phyloP scores from a whole-genome alignment of 257 asterid genomes.

The Solanum piurae region DNA sequence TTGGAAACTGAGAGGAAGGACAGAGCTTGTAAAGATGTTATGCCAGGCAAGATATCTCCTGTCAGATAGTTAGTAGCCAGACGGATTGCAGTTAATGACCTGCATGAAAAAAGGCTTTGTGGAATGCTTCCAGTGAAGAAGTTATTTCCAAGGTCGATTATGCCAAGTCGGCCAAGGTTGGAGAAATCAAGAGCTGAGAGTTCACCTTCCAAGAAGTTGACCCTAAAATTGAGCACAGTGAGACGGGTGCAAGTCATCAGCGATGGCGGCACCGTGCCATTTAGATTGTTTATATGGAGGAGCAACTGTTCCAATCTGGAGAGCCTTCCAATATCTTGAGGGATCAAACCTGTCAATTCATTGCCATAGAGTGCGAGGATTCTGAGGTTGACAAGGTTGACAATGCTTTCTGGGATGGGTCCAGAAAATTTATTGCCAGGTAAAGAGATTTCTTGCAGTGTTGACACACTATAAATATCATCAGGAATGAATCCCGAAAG shows the following conservation, averaged over 20 bases:
- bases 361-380: constrained; percentile 54
- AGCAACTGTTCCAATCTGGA: constrained; percentile 46
- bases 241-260: constrained; percentile 61
- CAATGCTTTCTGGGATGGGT: constrained; percentile 27
- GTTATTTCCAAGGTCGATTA: constrained; percentile 78
- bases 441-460: constrained; percentile 50
- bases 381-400: constrained; percentile 46
- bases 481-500: constrained; percentile 54
- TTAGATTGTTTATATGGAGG: constrained; percentile 66
- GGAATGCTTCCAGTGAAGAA: constrained; percentile 58
- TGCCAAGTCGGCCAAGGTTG: constrained; percentile 33
- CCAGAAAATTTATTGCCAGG: constrained; percentile 71
- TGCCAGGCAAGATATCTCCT: constrained; percentile 57
- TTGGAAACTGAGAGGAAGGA: constrained; percentile 82
- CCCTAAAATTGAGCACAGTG: constrained; percentile 52
- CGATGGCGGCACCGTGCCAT: constrained; percentile 65
- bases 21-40: constrained; percentile 47
- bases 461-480: constrained; percentile 35
- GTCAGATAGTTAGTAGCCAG: constrained; percentile 51
- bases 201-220: constrained; percentile 64
- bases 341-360: constrained; percentile 48
- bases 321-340: constrained; percentile 57
- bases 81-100: constrained; percentile 62
- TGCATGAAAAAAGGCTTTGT: constrained; percentile 59
- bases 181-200: constrained; percentile 72